These are phyloP conservation scores for Strigomonas culicis DNA, from an alignment of 208 protist genomes.

Conservation along the genomic window DNA sequence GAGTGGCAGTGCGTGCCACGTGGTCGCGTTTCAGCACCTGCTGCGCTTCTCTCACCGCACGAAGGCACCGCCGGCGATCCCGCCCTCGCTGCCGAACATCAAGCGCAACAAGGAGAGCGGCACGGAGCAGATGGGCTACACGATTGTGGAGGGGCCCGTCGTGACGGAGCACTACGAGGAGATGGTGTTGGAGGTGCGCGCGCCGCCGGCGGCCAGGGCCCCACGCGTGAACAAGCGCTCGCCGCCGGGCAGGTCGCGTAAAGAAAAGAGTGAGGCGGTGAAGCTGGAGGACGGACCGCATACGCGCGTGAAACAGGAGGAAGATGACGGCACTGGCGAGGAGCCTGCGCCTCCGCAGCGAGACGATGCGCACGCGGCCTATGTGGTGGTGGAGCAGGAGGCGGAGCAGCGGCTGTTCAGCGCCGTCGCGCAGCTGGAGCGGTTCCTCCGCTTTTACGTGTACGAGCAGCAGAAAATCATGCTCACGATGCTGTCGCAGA, in stretches of 20 bases:
- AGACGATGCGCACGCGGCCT: too few species aligned
- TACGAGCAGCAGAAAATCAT: slow-evolving; percentile 3
- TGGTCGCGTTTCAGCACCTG: slow-evolving; percentile 63
- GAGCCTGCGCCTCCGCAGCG: too few species aligned
- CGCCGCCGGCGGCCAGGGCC: too few species aligned
- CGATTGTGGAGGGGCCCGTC: slow-evolving; percentile 60
- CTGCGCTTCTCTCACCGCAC: slow-evolving; percentile 79
- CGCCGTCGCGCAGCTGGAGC: not conserved
- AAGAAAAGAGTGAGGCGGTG: too few species aligned
- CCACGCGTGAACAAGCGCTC: too few species aligned
- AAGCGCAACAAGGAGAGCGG: slow-evolving; percentile 7
- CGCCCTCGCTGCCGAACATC: slow-evolving; percentile 30
- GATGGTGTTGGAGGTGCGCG: too few species aligned
- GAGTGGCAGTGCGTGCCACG: slow-evolving; percentile 31
- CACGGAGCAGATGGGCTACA: slow-evolving; percentile 69
- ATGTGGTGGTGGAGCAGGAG: too few species aligned
- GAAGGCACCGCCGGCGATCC: slow-evolving; percentile 36
- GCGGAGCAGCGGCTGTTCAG: not conserved
- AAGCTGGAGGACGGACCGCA: too few species aligned
- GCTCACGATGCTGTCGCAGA: not conserved
- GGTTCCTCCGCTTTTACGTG: not conserved
- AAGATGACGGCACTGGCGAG: too few species aligned
- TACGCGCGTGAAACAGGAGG: too few species aligned
- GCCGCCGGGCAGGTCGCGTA: too few species aligned
- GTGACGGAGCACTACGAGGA: slow-evolving; percentile 87